These are phyloP conservation scores for Taxillus chinensis DNA, from an alignment of 164 flowering plant genomes.

Conservation along the genomic window DNA sequence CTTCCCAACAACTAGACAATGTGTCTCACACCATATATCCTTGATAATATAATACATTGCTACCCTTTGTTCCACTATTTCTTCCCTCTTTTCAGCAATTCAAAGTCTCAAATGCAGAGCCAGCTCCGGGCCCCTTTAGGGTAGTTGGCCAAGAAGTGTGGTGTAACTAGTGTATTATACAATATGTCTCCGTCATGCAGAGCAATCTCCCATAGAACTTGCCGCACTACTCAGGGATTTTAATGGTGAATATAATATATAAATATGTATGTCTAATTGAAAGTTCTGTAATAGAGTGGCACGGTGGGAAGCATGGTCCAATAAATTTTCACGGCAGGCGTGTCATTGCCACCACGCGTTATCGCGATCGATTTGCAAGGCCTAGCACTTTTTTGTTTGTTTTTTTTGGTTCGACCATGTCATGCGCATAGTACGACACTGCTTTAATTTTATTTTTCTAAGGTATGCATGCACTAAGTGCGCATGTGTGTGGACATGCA, in stretches of 20 bases:
- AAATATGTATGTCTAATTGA: neutral
- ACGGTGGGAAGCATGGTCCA: slow-evolving; percentile 25
- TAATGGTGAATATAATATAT: neutral
- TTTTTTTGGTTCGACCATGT: slow-evolving; percentile 2
- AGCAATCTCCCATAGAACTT: slow-evolving; percentile 18
- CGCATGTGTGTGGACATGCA: slow-evolving; percentile 26
- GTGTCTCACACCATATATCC: too few relatives aligned
- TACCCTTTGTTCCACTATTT: too few relatives aligned
- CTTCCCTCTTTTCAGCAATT: too few relatives aligned
- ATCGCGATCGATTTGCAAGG: slow-evolving; percentile 33
- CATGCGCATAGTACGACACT: slow-evolving; percentile 8
- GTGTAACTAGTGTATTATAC: too few relatives aligned
- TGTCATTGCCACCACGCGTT: slow-evolving; percentile 5
- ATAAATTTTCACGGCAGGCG: slow-evolving; percentile 16
- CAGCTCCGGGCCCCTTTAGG: too few relatives aligned
- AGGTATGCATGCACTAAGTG: slow-evolving; percentile 44
- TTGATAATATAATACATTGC: too few relatives aligned
- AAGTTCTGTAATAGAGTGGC: neutral
- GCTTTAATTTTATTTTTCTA: slow-evolving; percentile 37
- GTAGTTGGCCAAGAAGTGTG: too few relatives aligned
- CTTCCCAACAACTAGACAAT: too few relatives aligned
- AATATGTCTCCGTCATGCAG: too few relatives aligned
- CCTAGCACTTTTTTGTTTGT: neutral
- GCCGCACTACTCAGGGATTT: slow-evolving; percentile 16
- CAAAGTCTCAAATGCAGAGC: too few relatives aligned